Evolutionary conservation across 1,139 yeast genomes (phyloP).

Genomic region (Candida frijolesensis): DNA sequence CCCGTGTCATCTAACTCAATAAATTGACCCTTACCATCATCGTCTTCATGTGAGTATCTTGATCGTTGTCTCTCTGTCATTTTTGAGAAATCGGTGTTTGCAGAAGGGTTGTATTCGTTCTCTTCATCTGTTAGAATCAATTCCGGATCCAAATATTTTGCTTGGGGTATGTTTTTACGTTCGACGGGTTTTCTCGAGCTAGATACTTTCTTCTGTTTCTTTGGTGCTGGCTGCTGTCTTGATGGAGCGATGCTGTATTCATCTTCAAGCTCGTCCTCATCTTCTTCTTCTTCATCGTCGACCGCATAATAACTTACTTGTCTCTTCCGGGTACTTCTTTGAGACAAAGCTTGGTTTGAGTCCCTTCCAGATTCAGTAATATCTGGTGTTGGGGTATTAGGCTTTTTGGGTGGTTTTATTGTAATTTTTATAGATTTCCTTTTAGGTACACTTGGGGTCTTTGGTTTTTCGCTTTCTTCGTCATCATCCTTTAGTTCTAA

Average conservation of each 20-base stretch:
- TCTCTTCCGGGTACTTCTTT: slow-evolving; percentile 32
- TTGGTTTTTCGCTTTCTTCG: slow-evolving; percentile 10
- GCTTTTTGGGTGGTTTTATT: slow-evolving; percentile 16
- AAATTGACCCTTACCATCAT: slow-evolving; percentile 20
- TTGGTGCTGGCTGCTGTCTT: slow-evolving; percentile 1
- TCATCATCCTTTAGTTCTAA: slow-evolving; percentile 34
- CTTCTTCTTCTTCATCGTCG: slow-evolving; percentile 31
- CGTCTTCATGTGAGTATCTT: slow-evolving; percentile 38
- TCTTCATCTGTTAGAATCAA: slow-evolving; percentile 47
- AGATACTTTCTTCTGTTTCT: slow-evolving; percentile 7
- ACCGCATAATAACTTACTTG: slow-evolving; percentile 37
- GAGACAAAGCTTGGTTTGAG: slow-evolving; percentile 9
- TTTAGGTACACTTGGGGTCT: slow-evolving; percentile 3
- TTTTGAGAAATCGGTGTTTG: slow-evolving; percentile 50
- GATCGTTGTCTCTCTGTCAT: slow-evolving; percentile 68
- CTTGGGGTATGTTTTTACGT: slow-evolving; percentile 16
- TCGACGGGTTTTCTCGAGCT: neutral
- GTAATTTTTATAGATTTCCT: slow-evolving; percentile 15
- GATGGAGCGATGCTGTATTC: slow-evolving; percentile 9
- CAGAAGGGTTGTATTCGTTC: slow-evolving; percentile 43
- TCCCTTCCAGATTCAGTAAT: neutral
- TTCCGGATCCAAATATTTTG: slow-evolving; percentile 40
- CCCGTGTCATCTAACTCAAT: slow-evolving; percentile 31
- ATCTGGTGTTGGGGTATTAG: slow-evolving; percentile 6
- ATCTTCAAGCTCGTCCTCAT: slow-evolving; percentile 18